Percentiles rank a stretch among this genome's conserved stretches.
Evolutionary conservation across 441 rosid genomes (phyloP).

Genomic region (Mallotus japonicus): DNA sequence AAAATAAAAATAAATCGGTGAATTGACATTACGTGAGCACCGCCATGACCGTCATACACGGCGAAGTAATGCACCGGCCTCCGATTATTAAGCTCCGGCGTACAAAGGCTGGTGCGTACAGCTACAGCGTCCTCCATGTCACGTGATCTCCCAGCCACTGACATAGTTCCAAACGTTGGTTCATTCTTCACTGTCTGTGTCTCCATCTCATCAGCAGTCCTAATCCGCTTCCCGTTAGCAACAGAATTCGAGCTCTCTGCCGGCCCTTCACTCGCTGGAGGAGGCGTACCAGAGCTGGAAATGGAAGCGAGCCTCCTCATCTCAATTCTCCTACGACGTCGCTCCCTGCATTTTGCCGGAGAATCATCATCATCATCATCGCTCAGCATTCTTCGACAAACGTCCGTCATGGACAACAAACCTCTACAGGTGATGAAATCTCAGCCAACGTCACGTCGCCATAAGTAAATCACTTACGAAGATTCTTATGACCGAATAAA

Average conservation of each 20-base stretch:
- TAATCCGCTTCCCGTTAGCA: constrained; percentile 33
- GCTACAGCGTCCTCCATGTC: constrained; percentile 74
- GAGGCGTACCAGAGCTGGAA: constrained; percentile 12
- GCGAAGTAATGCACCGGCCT: constrained; percentile 58
- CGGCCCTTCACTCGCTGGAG: constrained; percentile 13
- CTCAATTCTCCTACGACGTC: constrained; percentile 61
- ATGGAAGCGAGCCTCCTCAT: constrained; percentile 48
- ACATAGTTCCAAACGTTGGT: constrained; percentile 55
- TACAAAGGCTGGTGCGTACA: constrained; percentile 43
- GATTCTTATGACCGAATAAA: not conserved
- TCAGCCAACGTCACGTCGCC: not conserved
- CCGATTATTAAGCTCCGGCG: constrained; percentile 43
- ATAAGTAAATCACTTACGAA: not conserved
- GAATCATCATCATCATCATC: constrained; percentile 42
- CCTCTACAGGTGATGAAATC: not conserved
- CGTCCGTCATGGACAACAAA: constrained; percentile 37
- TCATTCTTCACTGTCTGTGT: not conserved
- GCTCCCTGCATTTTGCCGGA: constrained; percentile 58
- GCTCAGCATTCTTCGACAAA: constrained; percentile 34
- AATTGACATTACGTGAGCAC: constrained; percentile 40
- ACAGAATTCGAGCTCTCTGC: constrained; percentile 25
- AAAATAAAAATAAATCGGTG: not conserved
- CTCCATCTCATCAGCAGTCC: constrained; percentile 13
- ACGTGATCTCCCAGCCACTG: constrained; percentile 63
- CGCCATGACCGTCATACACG: constrained; percentile 62